These are phyloP conservation scores for Aeschynomene evenia DNA, from an alignment of 306 rosid species.

Conservation along the genomic window DNA sequence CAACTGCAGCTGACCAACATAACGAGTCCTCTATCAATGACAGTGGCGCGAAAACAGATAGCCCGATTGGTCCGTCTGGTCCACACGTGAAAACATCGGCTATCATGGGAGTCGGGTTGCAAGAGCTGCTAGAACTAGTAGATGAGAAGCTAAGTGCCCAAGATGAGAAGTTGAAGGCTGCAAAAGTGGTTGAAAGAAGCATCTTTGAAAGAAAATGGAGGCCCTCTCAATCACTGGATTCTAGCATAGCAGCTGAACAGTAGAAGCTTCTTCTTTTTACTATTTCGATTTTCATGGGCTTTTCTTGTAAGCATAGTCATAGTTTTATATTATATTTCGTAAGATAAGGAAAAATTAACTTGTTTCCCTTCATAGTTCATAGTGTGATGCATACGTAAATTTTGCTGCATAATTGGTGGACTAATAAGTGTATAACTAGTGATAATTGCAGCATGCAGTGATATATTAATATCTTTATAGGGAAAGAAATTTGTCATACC, in stretches of 20 bases:
- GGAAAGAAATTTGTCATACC: not conserved
- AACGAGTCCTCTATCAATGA: slow-evolving; percentile 27
- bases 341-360: not conserved
- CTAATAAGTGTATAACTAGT: not conserved
- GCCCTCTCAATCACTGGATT: slow-evolving; percentile 56
- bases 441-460: not conserved
- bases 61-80: slow-evolving; percentile 35
- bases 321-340: no score
- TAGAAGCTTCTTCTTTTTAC: no score
- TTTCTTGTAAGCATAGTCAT: not conserved
- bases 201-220: slow-evolving; percentile 73
- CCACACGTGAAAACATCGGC: slow-evolving; percentile 83
- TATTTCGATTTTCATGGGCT: no score
- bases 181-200: slow-evolving; percentile 49
- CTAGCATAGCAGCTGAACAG: slow-evolving; percentile 42
- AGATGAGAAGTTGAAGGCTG: slow-evolving; percentile 47
- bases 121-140: slow-evolving; percentile 70
- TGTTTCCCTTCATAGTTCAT: slow-evolving; percentile 10
- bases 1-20: slow-evolving; percentile 30
- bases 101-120: slow-evolving; percentile 72
- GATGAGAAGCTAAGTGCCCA: slow-evolving; percentile 63
- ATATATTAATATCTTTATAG: not conserved
- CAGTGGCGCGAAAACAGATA: slow-evolving; percentile 22
- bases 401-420: not conserved
- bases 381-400: not conserved